Base-by-base conservation (phyloP, 2,329 filamentous ascomycete genomes). In the Lasiodiplodia hormozganensis region DNA sequence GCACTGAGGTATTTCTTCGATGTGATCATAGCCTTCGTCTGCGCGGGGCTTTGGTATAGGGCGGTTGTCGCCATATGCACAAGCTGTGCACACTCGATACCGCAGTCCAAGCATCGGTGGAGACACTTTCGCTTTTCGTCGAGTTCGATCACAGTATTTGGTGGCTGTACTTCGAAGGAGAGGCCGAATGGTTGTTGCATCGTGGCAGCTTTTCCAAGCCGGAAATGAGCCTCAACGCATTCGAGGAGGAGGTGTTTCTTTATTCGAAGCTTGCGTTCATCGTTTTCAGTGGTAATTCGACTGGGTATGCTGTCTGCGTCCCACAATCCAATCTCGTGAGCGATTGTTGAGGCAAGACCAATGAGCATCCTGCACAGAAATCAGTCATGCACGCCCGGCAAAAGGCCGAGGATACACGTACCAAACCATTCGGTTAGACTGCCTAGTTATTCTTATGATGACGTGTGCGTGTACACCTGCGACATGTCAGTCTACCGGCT, bases 351-450 rank as follows among this genome's bases (percentile, higher is more conserved):
- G 7, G 40, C 40, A 18, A 67, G 7, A 16, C 65, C 65, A 18
- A 67, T 21, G 3, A 67, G 54, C 65, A 67, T 67, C 65, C 65
- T 67, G 28, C 10, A 14, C 5, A 1, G 4, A 12, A 49, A 49
- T 62, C 8, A n/a, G 60, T 28, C n/a, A 25, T 18, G 8, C 12
- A 25, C 7, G 5, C n/a, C 2, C 0, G 14, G 11, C 3, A 23
- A 11, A 4, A 11, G 28, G 14, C 25, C 6, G 6, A 28, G 12
- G 8, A 25, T 38, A 52, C 7, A 21, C 54, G 12, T 40, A 58
- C 65, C 65, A 67, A 31, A 56, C 28, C 65, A 67, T 67, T 38
- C 49, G 51, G 21, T 67, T 67, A 14, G 43, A 52, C 31, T 67
- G 65, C 21, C 60, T 47, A 10, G n/a, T 23, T 16, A 64, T 31